Percentiles rank a stretch among this genome's conserved stretches.
These are phyloP conservation scores for Aspergillus floridensis DNA, from an alignment of 2,329 filamentous ascomycete genomes.

Conservation along the genomic window DNA sequence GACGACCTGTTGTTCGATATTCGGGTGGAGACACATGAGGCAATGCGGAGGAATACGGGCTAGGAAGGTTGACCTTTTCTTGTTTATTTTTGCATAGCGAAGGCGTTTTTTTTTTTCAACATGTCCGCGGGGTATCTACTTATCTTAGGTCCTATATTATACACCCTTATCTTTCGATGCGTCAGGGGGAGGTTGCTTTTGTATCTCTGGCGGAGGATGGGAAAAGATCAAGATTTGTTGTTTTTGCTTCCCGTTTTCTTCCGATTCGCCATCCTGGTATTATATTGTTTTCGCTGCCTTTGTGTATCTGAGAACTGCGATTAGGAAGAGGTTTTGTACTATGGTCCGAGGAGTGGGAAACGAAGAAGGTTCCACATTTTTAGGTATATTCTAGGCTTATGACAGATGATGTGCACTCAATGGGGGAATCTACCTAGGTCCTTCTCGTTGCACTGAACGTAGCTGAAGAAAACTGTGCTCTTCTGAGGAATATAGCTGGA, in stretches of 20 bases:
- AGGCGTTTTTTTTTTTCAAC: constrained; percentile 25
- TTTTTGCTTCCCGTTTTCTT: neutral
- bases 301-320: neutral
- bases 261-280: neutral
- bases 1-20: constrained; percentile 80
- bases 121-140: neutral
- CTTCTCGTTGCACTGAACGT: too few relatives aligned
- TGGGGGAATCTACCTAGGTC: too few relatives aligned
- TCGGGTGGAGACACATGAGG: constrained; percentile 69
- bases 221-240: neutral
- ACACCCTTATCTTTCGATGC: neutral
- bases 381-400: neutral
- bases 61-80: constrained; percentile 6
- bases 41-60: constrained; percentile 53
- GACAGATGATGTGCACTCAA: neutral
- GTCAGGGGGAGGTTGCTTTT: neutral
- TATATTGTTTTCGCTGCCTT: neutral
- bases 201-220: neutral
- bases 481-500: neutral
- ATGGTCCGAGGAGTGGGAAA: neutral
- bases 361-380: neutral
- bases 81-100: constrained; percentile 35
- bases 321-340: neutral
- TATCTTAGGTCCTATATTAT: neutral
- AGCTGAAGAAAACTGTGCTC: too few relatives aligned